Evolutionary conservation across 1,284 basidiomycete genomes (phyloP).

Genomic region (Phellopilus nigrolimitatus): DNA sequence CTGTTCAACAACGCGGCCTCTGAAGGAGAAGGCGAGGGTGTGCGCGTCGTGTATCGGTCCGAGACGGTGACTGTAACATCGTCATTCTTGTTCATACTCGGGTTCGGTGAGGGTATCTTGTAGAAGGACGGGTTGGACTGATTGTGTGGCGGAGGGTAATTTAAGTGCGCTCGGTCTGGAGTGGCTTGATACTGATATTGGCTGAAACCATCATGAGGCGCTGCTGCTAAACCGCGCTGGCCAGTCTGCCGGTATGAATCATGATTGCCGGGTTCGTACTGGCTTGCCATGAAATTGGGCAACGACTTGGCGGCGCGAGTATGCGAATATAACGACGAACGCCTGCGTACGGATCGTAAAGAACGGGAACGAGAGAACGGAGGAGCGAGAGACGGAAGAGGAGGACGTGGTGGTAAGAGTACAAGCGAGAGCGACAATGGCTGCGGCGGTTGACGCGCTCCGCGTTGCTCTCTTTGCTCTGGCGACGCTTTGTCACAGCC

Average conservation of each 20-base stretch:
- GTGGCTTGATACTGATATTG: conserved; percentile 4
- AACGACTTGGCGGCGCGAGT: neutral
- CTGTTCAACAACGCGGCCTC: conserved; percentile 33
- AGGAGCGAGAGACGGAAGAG: no score
- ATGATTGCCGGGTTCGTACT: conserved; percentile 8
- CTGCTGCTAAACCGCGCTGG: neutral
- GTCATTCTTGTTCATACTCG: conserved; percentile 10
- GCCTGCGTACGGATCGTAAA: no score
- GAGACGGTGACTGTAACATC: conserved; percentile 25
- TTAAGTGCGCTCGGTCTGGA: neutral
- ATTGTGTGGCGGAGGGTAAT: conserved; percentile 16
- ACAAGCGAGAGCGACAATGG: no score
- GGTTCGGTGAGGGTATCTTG: conserved; percentile 8
- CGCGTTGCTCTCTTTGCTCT: no score
- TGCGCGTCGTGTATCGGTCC: conserved; percentile 29
- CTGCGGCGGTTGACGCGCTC: no score
- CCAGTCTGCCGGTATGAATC: neutral
- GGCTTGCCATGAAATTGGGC: conserved; percentile 5
- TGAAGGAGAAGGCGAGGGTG: conserved; percentile 39
- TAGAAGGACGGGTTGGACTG: conserved; percentile 12
- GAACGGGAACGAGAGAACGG: no score
- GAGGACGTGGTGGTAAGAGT: no score
- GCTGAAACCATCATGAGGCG: conserved; percentile 1
- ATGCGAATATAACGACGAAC: conserved; percentile 8
- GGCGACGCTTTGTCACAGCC: no score